Evolutionary conservation across 306 rosid species (phyloP).

Genomic region (Dryas alaskensis): DNA sequence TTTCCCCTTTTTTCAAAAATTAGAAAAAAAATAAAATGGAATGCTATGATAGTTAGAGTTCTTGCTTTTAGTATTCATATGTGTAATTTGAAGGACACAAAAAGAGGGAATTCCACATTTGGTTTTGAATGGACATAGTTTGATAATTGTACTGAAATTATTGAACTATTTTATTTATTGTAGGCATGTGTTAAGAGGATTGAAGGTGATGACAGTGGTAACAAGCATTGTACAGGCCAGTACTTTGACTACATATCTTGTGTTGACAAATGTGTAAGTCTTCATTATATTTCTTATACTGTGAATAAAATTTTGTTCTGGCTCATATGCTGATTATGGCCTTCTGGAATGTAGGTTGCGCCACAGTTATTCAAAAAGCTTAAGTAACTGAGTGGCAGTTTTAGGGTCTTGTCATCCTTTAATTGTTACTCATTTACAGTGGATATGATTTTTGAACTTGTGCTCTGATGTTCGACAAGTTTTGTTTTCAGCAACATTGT

Average conservation of each 20-base stretch:
- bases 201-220: conserved; percentile 51
- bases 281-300: background rate
- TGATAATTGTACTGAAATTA: background rate
- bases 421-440: background rate
- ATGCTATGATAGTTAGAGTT: background rate
- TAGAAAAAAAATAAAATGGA: background rate
- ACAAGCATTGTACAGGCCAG: conserved; percentile 78
- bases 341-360: background rate
- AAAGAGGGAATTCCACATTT: background rate
- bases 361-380: conserved; percentile 10
- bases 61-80: background rate
- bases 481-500: background rate
- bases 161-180: background rate
- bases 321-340: background rate
- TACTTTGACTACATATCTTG: conserved; percentile 75
- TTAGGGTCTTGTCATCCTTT: background rate
- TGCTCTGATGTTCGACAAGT: background rate
- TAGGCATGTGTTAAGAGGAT: conserved; percentile 70
- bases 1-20: background rate
- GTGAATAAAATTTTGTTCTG: background rate
- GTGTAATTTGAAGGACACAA: background rate
- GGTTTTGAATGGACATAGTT: background rate
- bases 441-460: background rate
- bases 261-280: conserved; percentile 74
- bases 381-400: conserved; percentile 3